Evolutionary conservation across 2,329 filamentous ascomycete species (phyloP).

Genomic region (Ascochyta lentis): DNA sequence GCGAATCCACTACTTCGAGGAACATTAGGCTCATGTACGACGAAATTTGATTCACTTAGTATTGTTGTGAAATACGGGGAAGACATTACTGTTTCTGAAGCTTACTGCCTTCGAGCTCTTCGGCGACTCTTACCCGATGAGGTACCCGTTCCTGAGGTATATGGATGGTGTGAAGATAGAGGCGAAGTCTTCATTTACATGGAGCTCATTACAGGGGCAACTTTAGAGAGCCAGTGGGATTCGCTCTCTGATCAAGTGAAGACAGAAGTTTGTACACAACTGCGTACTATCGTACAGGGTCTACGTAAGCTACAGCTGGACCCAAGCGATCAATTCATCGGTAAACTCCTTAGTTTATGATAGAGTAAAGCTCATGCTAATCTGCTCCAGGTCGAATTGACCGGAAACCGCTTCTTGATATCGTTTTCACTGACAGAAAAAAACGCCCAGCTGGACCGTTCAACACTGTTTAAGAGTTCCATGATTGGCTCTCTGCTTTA

Average conservation of each 20-base stretch:
- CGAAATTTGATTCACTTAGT: conserved; percentile 6
- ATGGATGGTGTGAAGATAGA: conserved; percentile 46
- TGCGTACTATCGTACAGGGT: conserved; percentile 22
- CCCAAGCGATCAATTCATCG: conserved; percentile 5
- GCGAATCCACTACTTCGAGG: conserved; percentile 2
- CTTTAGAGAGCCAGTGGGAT: conserved; percentile 36
- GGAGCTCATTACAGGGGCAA: conserved; percentile 34
- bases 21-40: conserved; percentile 3
- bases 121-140: conserved; percentile 3
- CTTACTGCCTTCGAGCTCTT: conserved; percentile 6
- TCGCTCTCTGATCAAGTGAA: conserved; percentile 13
- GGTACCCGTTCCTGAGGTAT: conserved; percentile 48
- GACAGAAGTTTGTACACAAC: conserved; percentile 7
- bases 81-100: conserved; percentile 5
- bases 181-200: conserved; percentile 41
- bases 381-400: conserved; percentile 29
- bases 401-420: conserved; percentile 12
- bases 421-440: conserved; percentile 18
- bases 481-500: conserved; percentile 36
- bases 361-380: conserved; percentile 1
- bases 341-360: conserved; percentile 2
- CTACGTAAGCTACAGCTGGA: conserved; percentile 15
- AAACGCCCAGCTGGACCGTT: conserved; percentile 32
- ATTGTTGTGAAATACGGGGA: conserved; percentile 6
- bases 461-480: conserved; percentile 33